phyloP scores from a whole-genome alignment of 345 rosid genomes.

The Laguncularia racemosa region DNA sequence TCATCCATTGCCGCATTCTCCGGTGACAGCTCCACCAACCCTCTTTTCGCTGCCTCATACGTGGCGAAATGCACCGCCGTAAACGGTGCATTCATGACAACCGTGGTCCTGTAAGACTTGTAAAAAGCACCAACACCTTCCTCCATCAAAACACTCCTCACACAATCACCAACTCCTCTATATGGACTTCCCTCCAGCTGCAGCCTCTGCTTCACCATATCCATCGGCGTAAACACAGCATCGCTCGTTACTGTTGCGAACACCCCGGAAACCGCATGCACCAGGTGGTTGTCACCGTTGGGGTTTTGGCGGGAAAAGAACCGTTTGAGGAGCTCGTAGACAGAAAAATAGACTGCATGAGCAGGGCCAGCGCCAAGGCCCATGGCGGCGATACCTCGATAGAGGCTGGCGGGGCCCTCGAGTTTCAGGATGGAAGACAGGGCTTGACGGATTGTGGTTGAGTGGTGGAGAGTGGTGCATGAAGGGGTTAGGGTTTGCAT shows the following conservation, averaged over 20 bases:
- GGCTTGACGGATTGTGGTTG: constrained; percentile 65
- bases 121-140: constrained; percentile 87
- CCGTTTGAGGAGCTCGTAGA: constrained; percentile 74
- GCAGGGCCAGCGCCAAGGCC: constrained; percentile 99
- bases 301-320: constrained; percentile 59
- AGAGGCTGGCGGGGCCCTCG: constrained; percentile 64
- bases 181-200: constrained; percentile 53
- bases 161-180: constrained; percentile 75
- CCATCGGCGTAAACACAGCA: constrained; percentile 95
- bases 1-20: constrained; percentile 38
- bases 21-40: constrained; percentile 64
- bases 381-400: constrained; percentile 97
- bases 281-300: constrained; percentile 40
- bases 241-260: constrained; percentile 90
- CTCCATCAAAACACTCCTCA: constrained; percentile 61
- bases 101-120: constrained; percentile 91
- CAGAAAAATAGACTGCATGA: constrained; percentile 91
- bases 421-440: constrained; percentile 61
- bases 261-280: constrained; percentile 84
- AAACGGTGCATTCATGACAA: constrained; percentile 93
- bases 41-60: constrained; percentile 80
- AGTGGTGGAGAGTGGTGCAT: constrained; percentile 40
- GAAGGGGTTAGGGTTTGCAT: constrained; percentile 95
- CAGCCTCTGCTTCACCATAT: constrained; percentile 95
- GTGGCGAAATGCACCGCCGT: constrained; percentile 88